Conservation (phyloP, 2,329 filamentous ascomycete species). For the Botryotinia narcissicola region DNA sequence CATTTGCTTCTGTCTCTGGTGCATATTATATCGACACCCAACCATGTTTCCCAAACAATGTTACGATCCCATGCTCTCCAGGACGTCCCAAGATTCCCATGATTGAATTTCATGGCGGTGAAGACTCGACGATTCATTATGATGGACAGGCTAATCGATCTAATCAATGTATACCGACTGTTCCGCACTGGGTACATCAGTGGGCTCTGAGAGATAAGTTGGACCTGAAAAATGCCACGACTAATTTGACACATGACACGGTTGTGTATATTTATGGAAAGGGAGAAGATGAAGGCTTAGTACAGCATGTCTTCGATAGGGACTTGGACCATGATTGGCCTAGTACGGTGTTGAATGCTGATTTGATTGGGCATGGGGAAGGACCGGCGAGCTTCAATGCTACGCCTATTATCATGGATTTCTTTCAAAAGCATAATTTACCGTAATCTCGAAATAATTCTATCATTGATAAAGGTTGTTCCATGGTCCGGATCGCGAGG, state of each 20-base stretch:
- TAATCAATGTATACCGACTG: slow-evolving; percentile 45
- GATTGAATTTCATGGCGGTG: slow-evolving; percentile 51
- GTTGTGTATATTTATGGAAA: slow-evolving; percentile 21
- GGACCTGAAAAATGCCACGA: slow-evolving; percentile 13
- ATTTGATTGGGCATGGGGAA: slow-evolving; percentile 12
- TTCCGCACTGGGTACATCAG: slow-evolving; percentile 35
- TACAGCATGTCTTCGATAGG: slow-evolving; percentile 22
- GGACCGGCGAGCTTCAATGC: slow-evolving; percentile 20
- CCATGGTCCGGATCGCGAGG: not conserved
- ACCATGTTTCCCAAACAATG: slow-evolving; percentile 40
- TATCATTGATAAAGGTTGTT: not conserved
- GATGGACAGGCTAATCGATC: slow-evolving; percentile 43
- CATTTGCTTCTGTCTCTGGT: slow-evolving; percentile 47
- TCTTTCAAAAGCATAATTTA: slow-evolving; percentile 18
- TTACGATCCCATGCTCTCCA: slow-evolving; percentile 42
- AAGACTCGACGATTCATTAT: slow-evolving; percentile 48
- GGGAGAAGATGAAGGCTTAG: slow-evolving; percentile 16
- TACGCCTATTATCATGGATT: slow-evolving; percentile 22
- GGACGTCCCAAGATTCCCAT: slow-evolving; percentile 43
- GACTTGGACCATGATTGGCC: slow-evolving; percentile 24
- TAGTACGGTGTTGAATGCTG: slow-evolving; percentile 21
- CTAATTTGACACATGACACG: slow-evolving; percentile 8
- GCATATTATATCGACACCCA: slow-evolving; percentile 43
- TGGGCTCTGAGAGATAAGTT: slow-evolving; percentile 23
- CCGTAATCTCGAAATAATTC: not conserved